phyloP scores from a whole-genome alignment of 1,284 basidiomycete species.

The Irpex sp. region DNA sequence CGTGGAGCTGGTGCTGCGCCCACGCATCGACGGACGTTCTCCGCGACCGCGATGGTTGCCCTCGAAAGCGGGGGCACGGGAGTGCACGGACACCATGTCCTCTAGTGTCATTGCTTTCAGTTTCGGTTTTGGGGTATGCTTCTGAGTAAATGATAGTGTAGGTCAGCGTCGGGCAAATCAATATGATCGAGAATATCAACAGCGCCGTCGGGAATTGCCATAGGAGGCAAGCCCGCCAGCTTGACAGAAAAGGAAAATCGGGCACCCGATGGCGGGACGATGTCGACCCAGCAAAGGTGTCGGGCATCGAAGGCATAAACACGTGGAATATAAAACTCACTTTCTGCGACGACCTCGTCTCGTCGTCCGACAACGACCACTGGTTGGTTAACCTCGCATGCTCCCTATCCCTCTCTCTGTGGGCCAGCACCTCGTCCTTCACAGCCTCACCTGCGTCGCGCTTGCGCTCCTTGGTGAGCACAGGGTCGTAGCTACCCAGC shows the following conservation, averaged over 20 bases:
- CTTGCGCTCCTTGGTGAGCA: slow-evolving; percentile 4
- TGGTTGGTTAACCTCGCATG: slow-evolving; percentile 15
- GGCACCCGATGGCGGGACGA: not conserved
- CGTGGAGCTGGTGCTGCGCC: not conserved
- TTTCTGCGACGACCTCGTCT: not conserved
- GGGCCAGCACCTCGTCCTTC: slow-evolving; percentile 17
- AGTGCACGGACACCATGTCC: not conserved
- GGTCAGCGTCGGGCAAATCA: not conserved
- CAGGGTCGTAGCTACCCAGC: slow-evolving; percentile 8
- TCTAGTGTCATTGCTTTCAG: not conserved
- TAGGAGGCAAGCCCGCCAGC: not conserved
- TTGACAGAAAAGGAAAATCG: not conserved
- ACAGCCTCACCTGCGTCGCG: slow-evolving; percentile 10
- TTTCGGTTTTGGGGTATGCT: not conserved
- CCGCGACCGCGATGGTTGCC: slow-evolving; percentile 3
- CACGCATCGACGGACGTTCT: slow-evolving; percentile 5
- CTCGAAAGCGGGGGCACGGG: not conserved
- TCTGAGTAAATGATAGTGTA: not conserved
- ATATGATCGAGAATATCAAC: not conserved
- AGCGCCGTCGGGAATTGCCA: not conserved
- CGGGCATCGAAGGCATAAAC: not conserved
- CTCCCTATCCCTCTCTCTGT: slow-evolving; percentile 23
- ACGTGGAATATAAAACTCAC: slow-evolving; percentile 6
- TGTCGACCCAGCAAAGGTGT: not conserved
- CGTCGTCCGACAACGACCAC: slow-evolving; percentile 5